These are phyloP conservation scores for Gossypioides kirkii DNA, from an alignment of 345 rosid species.

Conservation along the genomic window DNA sequence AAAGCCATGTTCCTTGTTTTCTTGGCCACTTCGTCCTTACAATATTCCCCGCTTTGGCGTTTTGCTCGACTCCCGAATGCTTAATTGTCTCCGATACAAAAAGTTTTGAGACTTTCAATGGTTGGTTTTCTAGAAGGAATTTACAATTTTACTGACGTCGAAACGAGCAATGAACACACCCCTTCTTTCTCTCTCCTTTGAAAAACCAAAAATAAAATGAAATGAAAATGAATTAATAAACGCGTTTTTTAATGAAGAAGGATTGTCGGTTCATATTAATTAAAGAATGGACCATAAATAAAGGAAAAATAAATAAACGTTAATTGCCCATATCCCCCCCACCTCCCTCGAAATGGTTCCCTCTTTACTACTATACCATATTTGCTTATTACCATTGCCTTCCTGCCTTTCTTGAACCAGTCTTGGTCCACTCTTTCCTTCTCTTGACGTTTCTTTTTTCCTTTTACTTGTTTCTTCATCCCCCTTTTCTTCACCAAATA, in stretches of 20 bases:
- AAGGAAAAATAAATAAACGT: background rate
- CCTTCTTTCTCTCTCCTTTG: conserved; percentile 2
- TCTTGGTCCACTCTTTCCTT: conserved; percentile 40
- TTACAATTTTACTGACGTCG: background rate
- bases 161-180: background rate
- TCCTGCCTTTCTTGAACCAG: conserved; percentile 40
- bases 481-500: conserved; percentile 2
- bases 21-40: background rate
- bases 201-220: background rate
- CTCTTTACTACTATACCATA: background rate
- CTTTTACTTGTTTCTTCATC: background rate
- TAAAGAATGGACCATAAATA: background rate
- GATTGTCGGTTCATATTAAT: conserved; percentile 25
- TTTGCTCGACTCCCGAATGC: background rate
- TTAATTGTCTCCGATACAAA: conserved; percentile 1
- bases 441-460: conserved; percentile 10
- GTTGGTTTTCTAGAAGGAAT: conserved; percentile 23
- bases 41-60: background rate
- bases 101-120: background rate
- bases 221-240: background rate
- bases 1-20: conserved; percentile 9
- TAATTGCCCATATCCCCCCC: background rate
- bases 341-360: background rate
- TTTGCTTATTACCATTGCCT: conserved; percentile 9
- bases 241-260: conserved; percentile 8